Conservation (phyloP, 1,139 yeast species). For the Geotrichum siamense region DNA sequence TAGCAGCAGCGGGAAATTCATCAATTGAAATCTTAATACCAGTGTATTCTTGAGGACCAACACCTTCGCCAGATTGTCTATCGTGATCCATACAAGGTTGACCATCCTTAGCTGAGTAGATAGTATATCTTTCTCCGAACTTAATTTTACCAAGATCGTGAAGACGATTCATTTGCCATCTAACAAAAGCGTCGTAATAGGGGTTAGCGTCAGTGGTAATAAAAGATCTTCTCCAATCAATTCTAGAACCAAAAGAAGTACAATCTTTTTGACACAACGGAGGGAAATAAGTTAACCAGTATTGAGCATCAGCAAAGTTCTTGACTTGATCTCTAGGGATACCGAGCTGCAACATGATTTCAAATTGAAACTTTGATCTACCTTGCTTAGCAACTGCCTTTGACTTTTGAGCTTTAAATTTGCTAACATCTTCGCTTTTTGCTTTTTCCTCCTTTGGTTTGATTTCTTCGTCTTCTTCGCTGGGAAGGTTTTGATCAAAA, state of each 20-base stretch:
- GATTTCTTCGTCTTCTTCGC: constrained; percentile 47
- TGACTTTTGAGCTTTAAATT: constrained; percentile 85
- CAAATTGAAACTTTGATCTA: constrained; percentile 88
- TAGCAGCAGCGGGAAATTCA: constrained; percentile 53
- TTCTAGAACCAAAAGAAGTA: constrained; percentile 78
- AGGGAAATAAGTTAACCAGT: constrained; percentile 92
- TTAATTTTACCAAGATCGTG: constrained; percentile 84
- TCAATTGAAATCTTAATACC: constrained; percentile 77
- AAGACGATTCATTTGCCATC: constrained; percentile 94
- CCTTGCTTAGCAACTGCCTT: constrained; percentile 93
- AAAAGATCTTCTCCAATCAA: constrained; percentile 97
- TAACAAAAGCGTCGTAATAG: constrained; percentile 87
- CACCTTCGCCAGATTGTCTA: constrained; percentile 95
- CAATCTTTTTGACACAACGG: constrained; percentile 81
- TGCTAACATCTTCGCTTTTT: constrained; percentile 70
- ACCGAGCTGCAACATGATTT: constrained; percentile 92
- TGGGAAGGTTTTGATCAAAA: constrained; percentile 61
- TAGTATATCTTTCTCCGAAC: constrained; percentile 97
- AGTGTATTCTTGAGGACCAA: constrained; percentile 91
- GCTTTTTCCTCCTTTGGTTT: constrained; percentile 32
- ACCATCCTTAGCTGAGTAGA: constrained; percentile 94
- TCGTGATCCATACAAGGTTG: constrained; percentile 99
- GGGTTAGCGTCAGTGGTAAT: constrained; percentile 94
- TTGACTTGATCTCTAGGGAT: constrained; percentile 73
- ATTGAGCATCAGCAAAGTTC: constrained; percentile 79